These are phyloP conservation scores for Ceratobasidium sp. DNA, from an alignment of 1,284 basidiomycete species.

Conservation along the genomic window DNA sequence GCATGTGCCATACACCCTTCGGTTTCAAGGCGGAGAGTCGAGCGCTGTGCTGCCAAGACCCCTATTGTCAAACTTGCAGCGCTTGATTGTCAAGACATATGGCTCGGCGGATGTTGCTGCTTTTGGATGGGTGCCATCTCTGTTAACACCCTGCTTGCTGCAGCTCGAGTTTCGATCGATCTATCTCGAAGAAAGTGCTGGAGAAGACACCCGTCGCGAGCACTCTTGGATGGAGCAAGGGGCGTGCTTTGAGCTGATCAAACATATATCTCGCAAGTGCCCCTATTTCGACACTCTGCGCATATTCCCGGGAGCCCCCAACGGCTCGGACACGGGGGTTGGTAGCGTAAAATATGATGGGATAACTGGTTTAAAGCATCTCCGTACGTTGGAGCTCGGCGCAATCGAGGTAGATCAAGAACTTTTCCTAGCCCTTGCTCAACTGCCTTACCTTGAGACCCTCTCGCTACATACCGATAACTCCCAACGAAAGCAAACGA, in stretches of 20 bases:
- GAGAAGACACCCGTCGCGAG: not conserved
- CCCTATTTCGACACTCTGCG: not conserved
- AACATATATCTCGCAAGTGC: not conserved
- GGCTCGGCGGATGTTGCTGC: too few relatives aligned
- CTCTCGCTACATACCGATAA: not conserved
- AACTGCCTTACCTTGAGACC: not conserved
- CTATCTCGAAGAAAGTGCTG: not conserved
- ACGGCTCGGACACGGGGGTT: too few relatives aligned
- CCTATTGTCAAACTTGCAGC: conserved; percentile 14
- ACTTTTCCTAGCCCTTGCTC: not conserved
- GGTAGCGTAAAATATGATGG: not conserved
- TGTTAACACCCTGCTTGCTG: not conserved
- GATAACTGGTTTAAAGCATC: not conserved
- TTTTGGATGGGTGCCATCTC: not conserved
- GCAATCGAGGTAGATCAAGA: not conserved
- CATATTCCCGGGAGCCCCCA: not conserved
- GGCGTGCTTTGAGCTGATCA: not conserved
- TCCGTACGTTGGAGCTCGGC: not conserved
- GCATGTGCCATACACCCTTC: not conserved
- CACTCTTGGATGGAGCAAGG: not conserved
- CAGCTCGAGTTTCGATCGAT: not conserved
- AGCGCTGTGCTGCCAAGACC: not conserved
- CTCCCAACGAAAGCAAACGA: too few relatives aligned
- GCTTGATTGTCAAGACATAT: not conserved
- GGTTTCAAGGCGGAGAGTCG: not conserved